phyloP scores from a whole-genome alignment of 108 stramenopile genomes.

The Seminavis robusta region DNA sequence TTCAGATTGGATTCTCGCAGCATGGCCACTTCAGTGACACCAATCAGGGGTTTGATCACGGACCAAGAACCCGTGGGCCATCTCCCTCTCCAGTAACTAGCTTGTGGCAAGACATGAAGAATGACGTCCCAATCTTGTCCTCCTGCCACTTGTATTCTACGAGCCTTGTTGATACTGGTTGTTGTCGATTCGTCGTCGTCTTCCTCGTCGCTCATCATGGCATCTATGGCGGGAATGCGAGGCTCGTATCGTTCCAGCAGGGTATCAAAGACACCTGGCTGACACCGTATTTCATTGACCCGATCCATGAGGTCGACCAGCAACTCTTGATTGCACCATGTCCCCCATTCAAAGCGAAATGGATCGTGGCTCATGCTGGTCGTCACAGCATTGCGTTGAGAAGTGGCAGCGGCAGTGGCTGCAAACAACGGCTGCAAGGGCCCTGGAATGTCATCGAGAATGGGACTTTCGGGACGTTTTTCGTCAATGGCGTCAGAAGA shows the following conservation, averaged over 20 bases:
- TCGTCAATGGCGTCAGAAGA: too few species aligned
- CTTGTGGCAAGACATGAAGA: constrained; percentile 63
- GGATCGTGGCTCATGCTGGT: constrained; percentile 30
- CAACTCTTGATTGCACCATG: constrained; percentile 52
- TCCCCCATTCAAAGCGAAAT: constrained; percentile 71
- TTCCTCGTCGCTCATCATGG: constrained; percentile 2
- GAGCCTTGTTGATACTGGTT: too few species aligned
- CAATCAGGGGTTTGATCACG: constrained; percentile 58
- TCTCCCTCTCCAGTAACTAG: constrained; percentile 38
- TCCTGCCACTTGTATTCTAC: constrained; percentile 46
- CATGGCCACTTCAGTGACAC: constrained; percentile 55
- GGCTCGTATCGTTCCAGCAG: constrained; percentile 13
- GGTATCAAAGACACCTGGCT: constrained; percentile 37
- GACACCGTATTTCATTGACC: constrained; percentile 42
- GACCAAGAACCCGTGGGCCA: constrained; percentile 81
- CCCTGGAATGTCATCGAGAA: constrained; percentile 14
- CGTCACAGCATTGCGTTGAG: constrained; percentile 24
- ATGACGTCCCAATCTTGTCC: constrained; percentile 74
- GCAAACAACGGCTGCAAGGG: constrained; percentile 11
- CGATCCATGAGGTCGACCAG: constrained; percentile 45
- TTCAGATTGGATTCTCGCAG: constrained; percentile 64
- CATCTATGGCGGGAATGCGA: not conserved
- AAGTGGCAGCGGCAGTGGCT: constrained; percentile 10
- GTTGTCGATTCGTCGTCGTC: constrained; percentile 9
- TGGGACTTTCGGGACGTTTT: constrained; percentile 1